Base-by-base conservation (phyloP, 352 stramenopile genomes). In the Pythium plurisporium region DNA sequence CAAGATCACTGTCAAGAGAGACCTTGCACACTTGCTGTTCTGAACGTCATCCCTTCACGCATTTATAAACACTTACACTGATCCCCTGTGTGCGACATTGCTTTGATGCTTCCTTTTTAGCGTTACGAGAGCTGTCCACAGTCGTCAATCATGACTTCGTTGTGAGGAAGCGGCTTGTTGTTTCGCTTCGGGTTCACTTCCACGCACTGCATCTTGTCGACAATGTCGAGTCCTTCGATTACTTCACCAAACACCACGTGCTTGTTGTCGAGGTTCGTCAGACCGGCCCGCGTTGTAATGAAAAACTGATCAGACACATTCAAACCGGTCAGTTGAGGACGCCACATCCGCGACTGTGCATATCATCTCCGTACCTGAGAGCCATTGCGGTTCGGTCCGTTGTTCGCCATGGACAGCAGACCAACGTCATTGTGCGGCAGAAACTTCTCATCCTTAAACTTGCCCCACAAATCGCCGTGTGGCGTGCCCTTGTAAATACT, bases 201-300 rank as follows among this genome's bases (percentile, higher is more conserved):
- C 6, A 89, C 78, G 33, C 70, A 73, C 50, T 89, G 78, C 69
- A 91, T 87, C 19, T 64, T 53, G 56, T 89, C 76, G 17, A 91
- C 79, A 12, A 91, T 65, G n/a, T 86, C 74, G 27, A 88, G 69
- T 19, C 81, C 78, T 26, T 95, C 81, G 37, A 96, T 64, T 14
- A 97, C 84, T 64, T 97, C 91, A 25, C 96, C 96, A 80, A 99
- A 99, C 8, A 99, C 94, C 5, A 97, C 85, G 69, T 99, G 96
- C 73, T 98, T 98, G 30, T 83, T 89, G 76, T 99, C 93, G 15
- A 91, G 51, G 51, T 87, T 88, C 20, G 70, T 81, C 27, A 89
- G 67, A 1, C 64, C 62, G 8, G 78, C 71, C 42, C 79, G 81
- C 10, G 76, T 91, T 25, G 81, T 91, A 48, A 91, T 88, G 67